A percentile compares a stretch with the other conserved stretches of the same genome.
Evolutionary conservation across 2,329 filamentous ascomycete species (phyloP).

Genomic region (Beauveria caledonica): DNA sequence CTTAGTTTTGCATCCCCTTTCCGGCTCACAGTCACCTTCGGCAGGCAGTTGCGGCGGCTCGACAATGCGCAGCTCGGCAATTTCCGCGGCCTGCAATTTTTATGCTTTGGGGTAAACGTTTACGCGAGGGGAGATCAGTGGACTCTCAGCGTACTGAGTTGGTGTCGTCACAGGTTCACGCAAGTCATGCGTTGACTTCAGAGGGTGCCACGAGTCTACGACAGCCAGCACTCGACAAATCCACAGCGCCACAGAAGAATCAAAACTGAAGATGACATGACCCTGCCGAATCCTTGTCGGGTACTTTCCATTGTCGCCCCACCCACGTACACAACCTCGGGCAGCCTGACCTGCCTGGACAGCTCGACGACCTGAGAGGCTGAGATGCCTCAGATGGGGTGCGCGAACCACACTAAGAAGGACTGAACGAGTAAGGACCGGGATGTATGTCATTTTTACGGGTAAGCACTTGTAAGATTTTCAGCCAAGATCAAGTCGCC

Average conservation of each 20-base stretch:
- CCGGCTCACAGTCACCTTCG: background rate
- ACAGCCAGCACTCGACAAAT: background rate
- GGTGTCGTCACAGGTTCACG: background rate
- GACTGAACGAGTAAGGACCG: background rate
- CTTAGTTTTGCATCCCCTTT: background rate
- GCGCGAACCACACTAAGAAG: background rate
- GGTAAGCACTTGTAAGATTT: background rate
- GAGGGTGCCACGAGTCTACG: background rate
- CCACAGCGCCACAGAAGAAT: background rate
- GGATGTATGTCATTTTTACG: background rate
- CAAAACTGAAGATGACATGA: background rate
- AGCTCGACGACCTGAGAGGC: slow-evolving; percentile 1
- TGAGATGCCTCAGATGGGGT: background rate
- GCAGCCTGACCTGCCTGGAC: background rate
- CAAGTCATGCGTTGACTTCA: background rate
- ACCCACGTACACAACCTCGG: background rate
- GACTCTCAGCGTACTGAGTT: too few relatives aligned
- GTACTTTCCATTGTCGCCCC: slow-evolving; percentile 4
- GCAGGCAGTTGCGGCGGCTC: background rate
- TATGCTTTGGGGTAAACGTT: too few relatives aligned
- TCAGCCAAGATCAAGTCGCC: background rate
- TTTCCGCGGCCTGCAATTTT: too few relatives aligned
- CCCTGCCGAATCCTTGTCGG: background rate
- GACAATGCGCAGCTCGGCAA: too few relatives aligned
- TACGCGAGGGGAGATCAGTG: too few relatives aligned